Percentiles rank a stretch among this genome's conserved stretches.
Evolutionary conservation across 73 alveolate genomes (phyloP).

Genomic region (Paramecium sexaurelia): DNA sequence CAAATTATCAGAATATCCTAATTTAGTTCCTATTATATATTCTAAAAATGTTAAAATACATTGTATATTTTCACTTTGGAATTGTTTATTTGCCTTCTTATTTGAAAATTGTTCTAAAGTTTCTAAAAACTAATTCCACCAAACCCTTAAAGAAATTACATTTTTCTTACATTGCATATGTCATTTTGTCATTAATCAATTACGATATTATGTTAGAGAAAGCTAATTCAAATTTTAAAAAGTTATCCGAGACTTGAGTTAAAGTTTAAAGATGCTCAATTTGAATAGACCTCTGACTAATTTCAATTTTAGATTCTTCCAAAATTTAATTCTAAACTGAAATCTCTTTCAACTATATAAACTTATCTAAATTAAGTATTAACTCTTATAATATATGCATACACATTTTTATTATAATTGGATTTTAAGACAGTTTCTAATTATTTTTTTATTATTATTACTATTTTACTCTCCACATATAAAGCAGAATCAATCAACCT

Average conservation of each 20-base stretch:
- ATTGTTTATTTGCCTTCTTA: not conserved
- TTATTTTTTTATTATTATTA: not conserved
- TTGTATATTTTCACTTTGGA: slow-evolving; percentile 9
- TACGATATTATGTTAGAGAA: not conserved
- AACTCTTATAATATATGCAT: not conserved
- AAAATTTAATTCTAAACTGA: not conserved
- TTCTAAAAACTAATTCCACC: not conserved
- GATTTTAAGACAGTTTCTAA: slow-evolving; percentile 17
- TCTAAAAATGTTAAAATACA: slow-evolving; percentile 44
- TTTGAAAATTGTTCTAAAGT: slow-evolving; percentile 19
- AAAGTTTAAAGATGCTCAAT: not conserved
- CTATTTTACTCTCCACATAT: slow-evolving; percentile 42
- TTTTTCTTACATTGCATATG: slow-evolving; percentile 22
- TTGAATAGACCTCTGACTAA: slow-evolving; percentile 9
- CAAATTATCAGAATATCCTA: slow-evolving; percentile 25
- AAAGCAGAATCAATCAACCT: slow-evolving; percentile 36
- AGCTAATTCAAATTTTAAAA: slow-evolving; percentile 40
- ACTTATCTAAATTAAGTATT: not conserved
- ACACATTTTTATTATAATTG: slow-evolving; percentile 14
- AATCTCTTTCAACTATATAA: not conserved
- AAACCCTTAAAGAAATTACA: not conserved
- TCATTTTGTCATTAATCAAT: slow-evolving; percentile 12
- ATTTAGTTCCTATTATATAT: slow-evolving; percentile 14
- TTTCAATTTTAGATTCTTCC: slow-evolving; percentile 17
- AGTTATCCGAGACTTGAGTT: slow-evolving; percentile 25